Evolutionary conservation across 2,329 filamentous ascomycete genomes (phyloP).

Genomic region (Calonectria multiphialidica): DNA sequence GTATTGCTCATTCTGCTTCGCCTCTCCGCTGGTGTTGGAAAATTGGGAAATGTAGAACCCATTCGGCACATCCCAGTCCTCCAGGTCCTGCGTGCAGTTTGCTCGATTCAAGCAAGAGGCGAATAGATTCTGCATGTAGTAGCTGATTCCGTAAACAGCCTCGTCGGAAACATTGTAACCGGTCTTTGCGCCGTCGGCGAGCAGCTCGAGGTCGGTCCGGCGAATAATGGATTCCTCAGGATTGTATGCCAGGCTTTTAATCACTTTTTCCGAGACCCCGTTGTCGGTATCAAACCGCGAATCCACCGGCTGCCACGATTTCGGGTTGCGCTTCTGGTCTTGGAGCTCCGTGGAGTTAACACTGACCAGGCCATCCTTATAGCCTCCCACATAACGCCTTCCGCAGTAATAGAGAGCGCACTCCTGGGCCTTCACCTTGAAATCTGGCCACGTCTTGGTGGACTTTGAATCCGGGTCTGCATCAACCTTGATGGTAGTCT

Average conservation of each 20-base stretch:
- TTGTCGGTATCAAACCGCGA: background rate
- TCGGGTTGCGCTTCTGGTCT: background rate
- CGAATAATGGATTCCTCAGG: constrained; percentile 12
- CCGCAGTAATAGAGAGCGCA: constrained; percentile 34
- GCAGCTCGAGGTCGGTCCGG: constrained; percentile 8
- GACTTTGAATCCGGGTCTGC: background rate
- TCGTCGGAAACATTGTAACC: constrained; percentile 23
- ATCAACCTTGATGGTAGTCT: constrained; percentile 27
- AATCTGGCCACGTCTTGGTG: constrained; percentile 18
- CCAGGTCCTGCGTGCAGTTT: constrained; percentile 22
- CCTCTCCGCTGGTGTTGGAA: background rate
- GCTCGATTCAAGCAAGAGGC: constrained; percentile 13
- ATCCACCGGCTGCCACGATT: constrained; percentile 14
- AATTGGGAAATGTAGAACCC: constrained; percentile 19
- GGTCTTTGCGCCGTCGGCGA: background rate
- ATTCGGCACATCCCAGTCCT: constrained; percentile 24
- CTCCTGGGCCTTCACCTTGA: constrained; percentile 18
- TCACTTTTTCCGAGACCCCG: constrained; percentile 4
- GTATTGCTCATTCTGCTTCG: constrained; percentile 13
- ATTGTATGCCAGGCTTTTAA: constrained; percentile 18
- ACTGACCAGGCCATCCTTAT: constrained; percentile 2
- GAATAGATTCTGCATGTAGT: constrained; percentile 27
- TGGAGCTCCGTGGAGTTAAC: constrained; percentile 12
- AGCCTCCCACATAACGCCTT: constrained; percentile 10
- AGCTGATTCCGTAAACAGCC: constrained; percentile 28